Conservation (phyloP, 495 filamentous ascomycete genomes). For the Xylaria flabelliformis region DNA sequence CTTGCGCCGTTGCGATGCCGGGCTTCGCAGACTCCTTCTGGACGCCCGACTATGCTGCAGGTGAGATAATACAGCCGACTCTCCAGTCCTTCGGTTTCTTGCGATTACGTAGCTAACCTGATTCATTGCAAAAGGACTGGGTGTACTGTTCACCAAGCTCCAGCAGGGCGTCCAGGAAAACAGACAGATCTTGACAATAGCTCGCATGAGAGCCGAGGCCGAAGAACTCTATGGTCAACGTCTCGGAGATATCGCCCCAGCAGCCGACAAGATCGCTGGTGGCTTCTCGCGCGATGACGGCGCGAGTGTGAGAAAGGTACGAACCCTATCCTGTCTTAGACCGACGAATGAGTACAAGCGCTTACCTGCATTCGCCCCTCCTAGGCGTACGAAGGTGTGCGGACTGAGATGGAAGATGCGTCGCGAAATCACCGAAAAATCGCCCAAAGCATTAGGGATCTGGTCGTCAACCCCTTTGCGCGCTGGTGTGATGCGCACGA, state of each 20-base stretch:
- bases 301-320: conserved; percentile 91
- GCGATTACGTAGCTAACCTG: conserved; percentile 25
- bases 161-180: conserved; percentile 96
- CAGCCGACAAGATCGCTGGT: conserved; percentile 79
- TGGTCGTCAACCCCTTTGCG: conserved; percentile 91
- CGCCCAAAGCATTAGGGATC: conserved; percentile 90
- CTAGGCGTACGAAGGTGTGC: conserved; percentile 94
- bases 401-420: conserved; percentile 92
- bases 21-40: conserved; percentile 94
- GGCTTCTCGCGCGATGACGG: conserved; percentile 95
- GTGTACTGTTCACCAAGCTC: conserved; percentile 94
- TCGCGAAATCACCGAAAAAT: conserved; percentile 92
- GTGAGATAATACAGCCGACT: conserved; percentile 50
- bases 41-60: conserved; percentile 91
- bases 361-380: conserved; percentile 29
- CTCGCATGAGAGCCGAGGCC: conserved; percentile 93
- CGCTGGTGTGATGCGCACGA: conserved; percentile 97
- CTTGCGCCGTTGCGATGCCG: conserved; percentile 64
- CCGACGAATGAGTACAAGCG: neutral
- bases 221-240: conserved; percentile 87
- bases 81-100: conserved; percentile 11
- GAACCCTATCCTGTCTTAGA: conserved; percentile 32
- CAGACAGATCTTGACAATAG: conserved; percentile 88
- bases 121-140: conserved; percentile 66
- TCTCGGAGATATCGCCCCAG: conserved; percentile 81